phyloP scores from a whole-genome alignment of 345 rosid genomes.

The thale cress (Arabidopsis thaliana) region DNA sequence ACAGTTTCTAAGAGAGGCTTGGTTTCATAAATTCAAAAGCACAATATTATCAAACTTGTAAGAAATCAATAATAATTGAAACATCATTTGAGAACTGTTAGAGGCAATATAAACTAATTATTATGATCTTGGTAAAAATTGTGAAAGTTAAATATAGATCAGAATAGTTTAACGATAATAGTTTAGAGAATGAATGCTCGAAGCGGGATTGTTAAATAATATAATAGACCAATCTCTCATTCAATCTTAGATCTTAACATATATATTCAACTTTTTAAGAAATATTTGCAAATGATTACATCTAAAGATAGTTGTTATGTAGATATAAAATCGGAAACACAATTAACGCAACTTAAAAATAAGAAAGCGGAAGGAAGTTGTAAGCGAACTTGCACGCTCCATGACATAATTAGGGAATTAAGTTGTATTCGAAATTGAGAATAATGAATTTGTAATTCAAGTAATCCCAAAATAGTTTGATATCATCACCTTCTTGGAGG shows the following conservation, averaged over 20 bases:
- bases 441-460: background rate
- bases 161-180: background rate
- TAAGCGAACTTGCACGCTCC: background rate
- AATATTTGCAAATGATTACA: background rate
- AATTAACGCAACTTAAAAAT: background rate
- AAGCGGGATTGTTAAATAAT: background rate
- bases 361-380: too few species aligned
- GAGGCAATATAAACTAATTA: background rate
- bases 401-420: background rate
- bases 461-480: conserved; percentile 12
- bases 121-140: background rate
- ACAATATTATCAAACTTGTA: background rate
- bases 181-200: background rate
- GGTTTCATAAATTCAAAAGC: conserved; percentile 13
- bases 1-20: conserved; percentile 26
- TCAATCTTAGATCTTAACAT: background rate
- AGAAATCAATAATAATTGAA: background rate
- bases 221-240: background rate
- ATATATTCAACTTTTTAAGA: background rate
- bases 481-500: background rate
- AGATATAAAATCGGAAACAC: background rate
- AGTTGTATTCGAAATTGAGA: background rate
- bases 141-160: background rate
- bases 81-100: background rate
- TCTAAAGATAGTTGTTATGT: background rate